Percentiles rank a stretch among this genome's conserved stretches.
Evolutionary conservation across 805 yeast species (phyloP).

Genomic region (Hanseniaspora pseudoguilliermondii): DNA sequence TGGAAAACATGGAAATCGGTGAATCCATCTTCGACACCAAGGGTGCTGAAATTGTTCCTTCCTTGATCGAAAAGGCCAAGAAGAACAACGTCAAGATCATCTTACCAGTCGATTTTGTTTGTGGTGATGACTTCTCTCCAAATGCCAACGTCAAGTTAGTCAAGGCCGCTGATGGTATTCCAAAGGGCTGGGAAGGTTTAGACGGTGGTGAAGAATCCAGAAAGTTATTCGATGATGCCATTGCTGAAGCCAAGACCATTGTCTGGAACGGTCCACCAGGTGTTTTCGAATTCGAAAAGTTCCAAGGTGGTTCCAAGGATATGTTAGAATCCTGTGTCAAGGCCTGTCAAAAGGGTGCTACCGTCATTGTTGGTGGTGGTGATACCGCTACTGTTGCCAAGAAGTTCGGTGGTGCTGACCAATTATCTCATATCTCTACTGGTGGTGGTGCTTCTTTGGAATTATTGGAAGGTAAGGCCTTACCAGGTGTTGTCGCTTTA

Average conservation of each 20-base stretch:
- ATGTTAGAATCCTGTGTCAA: conserved; percentile 78
- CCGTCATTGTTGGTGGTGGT: conserved; percentile 96
- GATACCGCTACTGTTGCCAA: conserved; percentile 98
- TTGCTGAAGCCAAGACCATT: conserved; percentile 89
- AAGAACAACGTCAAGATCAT: conserved; percentile 86
- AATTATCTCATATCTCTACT: conserved; percentile 95
- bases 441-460: conserved; percentile 99
- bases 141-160: conserved; percentile 81
- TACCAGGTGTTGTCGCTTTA: conserved; percentile 94
- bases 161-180: conserved; percentile 81
- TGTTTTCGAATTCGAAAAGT: conserved; percentile 92
- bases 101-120: conserved; percentile 89
- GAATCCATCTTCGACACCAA: conserved; percentile 83
- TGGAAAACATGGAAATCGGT: conserved; percentile 78
- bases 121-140: conserved; percentile 86
- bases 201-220: conserved; percentile 89
- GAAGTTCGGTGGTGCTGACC: conserved; percentile 93
- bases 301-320: conserved; percentile 83
- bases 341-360: conserved; percentile 76
- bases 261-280: conserved; percentile 99
- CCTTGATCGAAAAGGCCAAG: conserved; percentile 91
- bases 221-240: conserved; percentile 66
- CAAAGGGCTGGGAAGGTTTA: conserved; percentile 90
- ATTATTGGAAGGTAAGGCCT: conserved; percentile 94
- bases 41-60: conserved; percentile 90